Conservation (phyloP, 495 filamentous ascomycete species). For the Tuber aestivum region DNA sequence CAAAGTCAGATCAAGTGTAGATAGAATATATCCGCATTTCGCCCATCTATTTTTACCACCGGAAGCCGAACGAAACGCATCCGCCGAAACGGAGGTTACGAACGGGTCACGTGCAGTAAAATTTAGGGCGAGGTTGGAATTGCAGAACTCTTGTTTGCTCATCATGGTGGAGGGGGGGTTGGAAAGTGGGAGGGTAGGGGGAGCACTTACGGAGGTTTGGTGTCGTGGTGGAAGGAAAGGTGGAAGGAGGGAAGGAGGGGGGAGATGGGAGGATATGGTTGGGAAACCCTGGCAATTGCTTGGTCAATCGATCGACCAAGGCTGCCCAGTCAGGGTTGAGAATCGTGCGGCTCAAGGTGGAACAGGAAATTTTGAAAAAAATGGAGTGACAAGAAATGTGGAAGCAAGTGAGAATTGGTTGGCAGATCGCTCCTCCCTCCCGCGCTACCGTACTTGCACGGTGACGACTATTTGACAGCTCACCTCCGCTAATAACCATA, state of each 20-base stretch:
- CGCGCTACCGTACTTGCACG: neutral
- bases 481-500: neutral
- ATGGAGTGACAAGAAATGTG: neutral
- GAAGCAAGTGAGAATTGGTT: neutral
- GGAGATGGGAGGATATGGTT: too few relatives aligned
- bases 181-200: neutral
- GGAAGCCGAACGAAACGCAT: neutral
- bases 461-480: neutral
- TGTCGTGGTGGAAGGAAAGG: neutral
- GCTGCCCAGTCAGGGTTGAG: neutral
- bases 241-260: neutral
- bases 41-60: neutral
- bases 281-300: too few relatives aligned
- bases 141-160: constrained; percentile 4
- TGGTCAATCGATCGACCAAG: too few relatives aligned
- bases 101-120: neutral
- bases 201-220: neutral
- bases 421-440: neutral
- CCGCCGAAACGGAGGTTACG: constrained; percentile 4
- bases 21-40: constrained; percentile 1
- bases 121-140: constrained; percentile 4
- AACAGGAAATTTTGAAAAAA: neutral
- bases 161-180: neutral
- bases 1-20: constrained; percentile 4
- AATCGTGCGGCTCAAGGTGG: neutral